Evolutionary conservation across 352 stramenopile genomes (phyloP).

Genomic region (Phytopythium sindhum): DNA sequence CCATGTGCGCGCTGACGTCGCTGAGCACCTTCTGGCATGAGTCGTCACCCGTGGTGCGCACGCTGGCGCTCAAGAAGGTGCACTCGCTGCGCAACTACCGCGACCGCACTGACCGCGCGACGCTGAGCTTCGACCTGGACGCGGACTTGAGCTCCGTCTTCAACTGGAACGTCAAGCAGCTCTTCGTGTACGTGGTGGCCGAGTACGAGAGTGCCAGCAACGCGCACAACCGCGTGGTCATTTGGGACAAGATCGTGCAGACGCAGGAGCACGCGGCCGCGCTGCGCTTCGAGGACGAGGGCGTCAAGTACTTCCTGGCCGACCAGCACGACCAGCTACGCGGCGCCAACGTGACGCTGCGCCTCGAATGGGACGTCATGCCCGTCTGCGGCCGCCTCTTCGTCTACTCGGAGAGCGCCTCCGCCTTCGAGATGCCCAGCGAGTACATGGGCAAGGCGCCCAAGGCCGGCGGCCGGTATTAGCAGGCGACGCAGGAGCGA

Average conservation of each 20-base stretch:
- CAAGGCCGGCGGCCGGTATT: constrained; percentile 29
- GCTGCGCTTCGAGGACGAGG: constrained; percentile 58
- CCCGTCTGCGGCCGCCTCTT: constrained; percentile 78
- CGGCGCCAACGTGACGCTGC: constrained; percentile 72
- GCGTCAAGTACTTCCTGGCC: constrained; percentile 81
- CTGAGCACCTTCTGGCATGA: constrained; percentile 72
- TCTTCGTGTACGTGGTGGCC: constrained; percentile 87
- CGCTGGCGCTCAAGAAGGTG: constrained; percentile 60
- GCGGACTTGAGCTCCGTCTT: constrained; percentile 86
- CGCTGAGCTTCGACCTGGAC: constrained; percentile 80
- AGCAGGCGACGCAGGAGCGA: constrained; percentile 5
- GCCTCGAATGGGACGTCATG: constrained; percentile 87
- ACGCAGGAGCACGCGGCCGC: constrained; percentile 43
- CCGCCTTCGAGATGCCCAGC: constrained; percentile 56
- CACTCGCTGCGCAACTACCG: constrained; percentile 84
- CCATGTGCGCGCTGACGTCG: constrained; percentile 73
- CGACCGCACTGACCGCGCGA: constrained; percentile 75
- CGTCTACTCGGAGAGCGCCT: constrained; percentile 46
- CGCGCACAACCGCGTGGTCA: constrained; percentile 70
- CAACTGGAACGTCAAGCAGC: constrained; percentile 90
- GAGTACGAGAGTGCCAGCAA: constrained; percentile 75
- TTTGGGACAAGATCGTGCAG: constrained; percentile 85
- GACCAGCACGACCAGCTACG: constrained; percentile 79
- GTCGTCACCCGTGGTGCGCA: constrained; percentile 46
- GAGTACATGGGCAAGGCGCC: constrained; percentile 69